These are phyloP conservation scores for Cylindrodendrum hubeiense DNA, from an alignment of 2,329 filamentous ascomycete genomes.

Conservation along the genomic window DNA sequence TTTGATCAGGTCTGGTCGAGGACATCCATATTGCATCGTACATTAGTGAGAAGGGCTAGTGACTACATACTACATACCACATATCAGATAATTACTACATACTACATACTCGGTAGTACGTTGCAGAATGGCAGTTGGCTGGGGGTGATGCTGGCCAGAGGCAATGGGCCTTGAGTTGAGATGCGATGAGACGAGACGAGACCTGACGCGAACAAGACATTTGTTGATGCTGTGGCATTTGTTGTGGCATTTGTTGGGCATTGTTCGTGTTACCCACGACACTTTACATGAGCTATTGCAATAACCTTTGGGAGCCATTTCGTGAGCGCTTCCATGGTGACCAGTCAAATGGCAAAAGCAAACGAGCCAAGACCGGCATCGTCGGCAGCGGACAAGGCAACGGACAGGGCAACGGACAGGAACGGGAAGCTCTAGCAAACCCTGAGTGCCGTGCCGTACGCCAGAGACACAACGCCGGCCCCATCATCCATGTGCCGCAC, in stretches of 20 bases:
- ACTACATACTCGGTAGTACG: too few species aligned
- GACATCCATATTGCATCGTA: neutral
- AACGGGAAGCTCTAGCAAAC: neutral
- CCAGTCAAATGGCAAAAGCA: constrained; percentile 1
- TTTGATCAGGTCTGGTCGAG: neutral
- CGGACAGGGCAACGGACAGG: constrained; percentile 1
- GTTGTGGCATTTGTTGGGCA: neutral
- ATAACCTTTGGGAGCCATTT: neutral
- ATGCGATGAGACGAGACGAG: constrained; percentile 8
- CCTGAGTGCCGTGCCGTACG: neutral
- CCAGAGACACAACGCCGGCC: neutral
- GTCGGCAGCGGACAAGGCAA: neutral
- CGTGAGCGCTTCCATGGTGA: neutral
- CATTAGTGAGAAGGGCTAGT: constrained; percentile 14
- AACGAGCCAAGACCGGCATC: neutral
- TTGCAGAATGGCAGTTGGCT: too few species aligned
- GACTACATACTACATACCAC: too few species aligned
- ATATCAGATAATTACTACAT: too few species aligned
- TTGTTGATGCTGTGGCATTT: neutral
- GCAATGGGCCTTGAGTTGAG: constrained; percentile 7
- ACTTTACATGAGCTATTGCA: neutral
- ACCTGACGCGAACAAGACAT: neutral
- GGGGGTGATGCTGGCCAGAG: too few species aligned
- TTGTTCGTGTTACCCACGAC: neutral
- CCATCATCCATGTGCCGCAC: neutral